A percentile compares a stretch with the other conserved stretches of the same genome.
phyloP scores from a whole-genome alignment of 1,284 basidiomycete genomes.

The Ceratobasidium sp. region DNA sequence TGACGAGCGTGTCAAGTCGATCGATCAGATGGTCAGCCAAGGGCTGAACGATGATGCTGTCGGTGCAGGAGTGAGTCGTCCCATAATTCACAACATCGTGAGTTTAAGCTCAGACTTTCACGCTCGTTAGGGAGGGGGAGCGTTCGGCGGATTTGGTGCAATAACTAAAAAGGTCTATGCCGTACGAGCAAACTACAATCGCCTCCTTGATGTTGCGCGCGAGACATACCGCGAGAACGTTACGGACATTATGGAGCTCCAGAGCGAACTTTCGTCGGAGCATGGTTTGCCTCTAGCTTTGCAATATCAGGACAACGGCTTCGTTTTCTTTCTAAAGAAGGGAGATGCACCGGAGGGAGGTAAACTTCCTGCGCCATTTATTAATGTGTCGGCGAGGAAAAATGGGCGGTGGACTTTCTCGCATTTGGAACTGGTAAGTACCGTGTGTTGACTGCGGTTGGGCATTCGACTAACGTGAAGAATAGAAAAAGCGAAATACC shows the following conservation, averaged over 20 bases:
- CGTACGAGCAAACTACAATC: slow-evolving; percentile 83
- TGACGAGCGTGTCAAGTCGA: slow-evolving; percentile 74
- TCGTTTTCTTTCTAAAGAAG: slow-evolving; percentile 83
- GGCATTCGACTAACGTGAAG: neutral
- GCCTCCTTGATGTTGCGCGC: slow-evolving; percentile 90
- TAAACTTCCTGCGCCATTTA: slow-evolving; percentile 74
- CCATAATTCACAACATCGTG: slow-evolving; percentile 33
- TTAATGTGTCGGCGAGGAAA: slow-evolving; percentile 76
- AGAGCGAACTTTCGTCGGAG: slow-evolving; percentile 68
- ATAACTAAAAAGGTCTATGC: slow-evolving; percentile 86
- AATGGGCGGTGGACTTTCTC: slow-evolving; percentile 79
- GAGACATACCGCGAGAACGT: slow-evolving; percentile 94
- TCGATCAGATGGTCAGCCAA: slow-evolving; percentile 70
- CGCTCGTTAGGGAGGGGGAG: slow-evolving; percentile 58
- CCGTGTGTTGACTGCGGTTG: neutral
- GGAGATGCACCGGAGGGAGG: slow-evolving; percentile 65
- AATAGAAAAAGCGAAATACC: slow-evolving; percentile 85
- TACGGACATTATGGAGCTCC: slow-evolving; percentile 82
- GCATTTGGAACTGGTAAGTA: slow-evolving; percentile 80
- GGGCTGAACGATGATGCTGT: slow-evolving; percentile 79
- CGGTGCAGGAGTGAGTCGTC: slow-evolving; percentile 66
- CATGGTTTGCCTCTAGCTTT: slow-evolving; percentile 75
- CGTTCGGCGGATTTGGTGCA: slow-evolving; percentile 66
- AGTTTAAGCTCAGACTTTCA: slow-evolving; percentile 12
- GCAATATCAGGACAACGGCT: slow-evolving; percentile 70